phyloP scores from a whole-genome alignment of 345 rosid species.

The Linum usitatissimum region DNA sequence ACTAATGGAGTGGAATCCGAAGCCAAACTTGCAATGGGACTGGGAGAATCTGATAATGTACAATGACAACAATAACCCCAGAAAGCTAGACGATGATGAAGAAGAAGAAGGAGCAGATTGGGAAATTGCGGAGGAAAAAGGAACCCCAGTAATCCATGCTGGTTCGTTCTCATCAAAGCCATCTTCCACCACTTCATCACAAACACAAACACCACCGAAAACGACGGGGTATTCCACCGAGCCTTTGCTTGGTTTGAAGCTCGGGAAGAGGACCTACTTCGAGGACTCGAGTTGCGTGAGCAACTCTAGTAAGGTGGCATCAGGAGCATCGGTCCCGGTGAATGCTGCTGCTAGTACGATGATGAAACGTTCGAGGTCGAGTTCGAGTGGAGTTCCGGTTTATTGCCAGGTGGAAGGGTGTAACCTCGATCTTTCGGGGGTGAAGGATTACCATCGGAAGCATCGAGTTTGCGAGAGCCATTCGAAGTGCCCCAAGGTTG shows the following conservation, averaged over 20 bases:
- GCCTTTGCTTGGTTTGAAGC: not conserved
- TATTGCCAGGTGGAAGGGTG: slow-evolving; percentile 20
- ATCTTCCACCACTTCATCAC: not conserved
- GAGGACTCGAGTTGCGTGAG: not conserved
- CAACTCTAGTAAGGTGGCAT: not conserved
- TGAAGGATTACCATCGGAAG: slow-evolving; percentile 12
- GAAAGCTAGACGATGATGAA: not conserved
- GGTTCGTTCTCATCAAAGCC: not conserved
- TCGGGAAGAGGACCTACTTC: not conserved
- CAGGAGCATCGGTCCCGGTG: not conserved
- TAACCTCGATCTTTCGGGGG: slow-evolving; percentile 1
- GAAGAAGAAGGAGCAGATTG: not conserved
- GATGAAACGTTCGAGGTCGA: not conserved
- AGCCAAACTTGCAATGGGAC: not conserved
- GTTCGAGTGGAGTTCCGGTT: not conserved
- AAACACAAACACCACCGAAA: not conserved
- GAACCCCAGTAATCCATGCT: not conserved
- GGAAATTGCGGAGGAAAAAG: not conserved
- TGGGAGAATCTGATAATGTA: not conserved
- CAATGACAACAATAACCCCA: not conserved
- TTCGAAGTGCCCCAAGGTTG: slow-evolving; percentile 12
- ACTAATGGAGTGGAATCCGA: not conserved
- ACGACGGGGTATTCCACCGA: not conserved
- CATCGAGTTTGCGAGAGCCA: slow-evolving; percentile 17
- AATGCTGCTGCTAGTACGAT: not conserved